phyloP scores from a whole-genome alignment of 1,284 basidiomycete species.

The Puccinia brachypodii region DNA sequence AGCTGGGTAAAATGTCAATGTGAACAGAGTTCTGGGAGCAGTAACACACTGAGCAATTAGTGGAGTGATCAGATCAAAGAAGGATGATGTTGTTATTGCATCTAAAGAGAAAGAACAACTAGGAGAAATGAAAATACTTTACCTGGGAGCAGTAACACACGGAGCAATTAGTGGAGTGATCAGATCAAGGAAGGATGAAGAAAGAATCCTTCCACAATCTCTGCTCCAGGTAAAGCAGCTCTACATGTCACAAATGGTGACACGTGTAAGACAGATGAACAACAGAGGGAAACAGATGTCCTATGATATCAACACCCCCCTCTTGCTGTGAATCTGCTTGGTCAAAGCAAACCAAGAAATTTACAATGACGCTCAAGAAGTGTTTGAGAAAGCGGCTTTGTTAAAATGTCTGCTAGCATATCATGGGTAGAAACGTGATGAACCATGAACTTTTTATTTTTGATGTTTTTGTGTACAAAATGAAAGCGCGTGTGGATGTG shows the following conservation, averaged over 20 bases:
- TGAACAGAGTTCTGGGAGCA: background rate
- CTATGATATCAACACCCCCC: too few species aligned
- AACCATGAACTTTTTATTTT: background rate
- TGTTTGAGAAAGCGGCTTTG: background rate
- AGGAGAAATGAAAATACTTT: too few species aligned
- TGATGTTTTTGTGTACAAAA: background rate
- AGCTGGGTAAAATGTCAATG: background rate
- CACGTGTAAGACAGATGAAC: background rate
- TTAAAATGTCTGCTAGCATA: conserved; percentile 26
- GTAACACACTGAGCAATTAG: background rate
- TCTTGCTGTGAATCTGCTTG: too few species aligned
- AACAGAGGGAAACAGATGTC: too few species aligned
- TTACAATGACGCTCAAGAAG: background rate
- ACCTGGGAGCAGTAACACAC: too few species aligned
- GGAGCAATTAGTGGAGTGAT: too few species aligned
- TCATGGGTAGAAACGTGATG: background rate
- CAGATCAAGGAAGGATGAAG: background rate
- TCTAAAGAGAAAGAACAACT: too few species aligned
- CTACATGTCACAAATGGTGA: background rate
- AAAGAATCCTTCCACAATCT: background rate
- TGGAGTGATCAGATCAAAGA: too few species aligned
- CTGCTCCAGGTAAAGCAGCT: background rate
- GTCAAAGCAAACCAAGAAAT: too few species aligned
- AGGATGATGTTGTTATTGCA: too few species aligned
- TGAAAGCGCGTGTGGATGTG: background rate